Base-by-base conservation (phyloP, 2,329 filamentous ascomycete species). In the Setomelanomma holmii region DNA sequence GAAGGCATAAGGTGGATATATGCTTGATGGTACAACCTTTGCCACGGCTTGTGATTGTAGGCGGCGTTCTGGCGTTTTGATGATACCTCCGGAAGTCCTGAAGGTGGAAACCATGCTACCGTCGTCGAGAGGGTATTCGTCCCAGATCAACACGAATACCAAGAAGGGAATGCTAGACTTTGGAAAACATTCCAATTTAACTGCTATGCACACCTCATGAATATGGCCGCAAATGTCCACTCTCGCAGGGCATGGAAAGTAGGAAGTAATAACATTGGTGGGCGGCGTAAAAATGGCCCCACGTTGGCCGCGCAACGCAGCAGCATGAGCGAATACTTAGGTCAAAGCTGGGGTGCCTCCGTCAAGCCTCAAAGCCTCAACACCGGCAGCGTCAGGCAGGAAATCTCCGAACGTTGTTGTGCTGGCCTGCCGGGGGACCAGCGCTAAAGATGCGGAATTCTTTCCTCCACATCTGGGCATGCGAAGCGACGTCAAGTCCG, bases 21-120 rank as follows among this genome's bases (percentile, higher is more conserved):
- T 14, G 17, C 12, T 40, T 22, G 38, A 49, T 49, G 20, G 20
- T 24, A n/a, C 30, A 8, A 34, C 5, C 17, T 12, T 39, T 19
- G 11, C 11, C 22, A 2, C 43, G 40, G 24, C 27, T 21, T 21
- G 34, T 19, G 4, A 40, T 6, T 8, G n/a, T 20, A 19, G 11
- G 36, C 10, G 17, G 36, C 10, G 44, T 52, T 40, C 33, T 21
- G 53, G 53, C 43, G 44, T 49, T 41, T 22, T 39, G 46, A 40
- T 51, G n/a, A n/a, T n/a, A n/a, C n/a, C n/a, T n/a, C n/a, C n/a
- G n/a, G n/a, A n/a, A n/a, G n/a, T n/a, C n/a, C n/a, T n/a, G n/a
- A n/a, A n/a, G n/a, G n/a, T n/a, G n/a, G n/a, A n/a, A n/a, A n/a
- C n/a, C n/a, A n/a, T n/a, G n/a, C n/a, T n/a, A n/a, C n/a, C n/a